Percentiles rank a stretch among this genome's conserved stretches.
These are phyloP conservation scores for Eucalyptus fibrosa DNA, from an alignment of 345 rosid genomes.

Conservation along the genomic window DNA sequence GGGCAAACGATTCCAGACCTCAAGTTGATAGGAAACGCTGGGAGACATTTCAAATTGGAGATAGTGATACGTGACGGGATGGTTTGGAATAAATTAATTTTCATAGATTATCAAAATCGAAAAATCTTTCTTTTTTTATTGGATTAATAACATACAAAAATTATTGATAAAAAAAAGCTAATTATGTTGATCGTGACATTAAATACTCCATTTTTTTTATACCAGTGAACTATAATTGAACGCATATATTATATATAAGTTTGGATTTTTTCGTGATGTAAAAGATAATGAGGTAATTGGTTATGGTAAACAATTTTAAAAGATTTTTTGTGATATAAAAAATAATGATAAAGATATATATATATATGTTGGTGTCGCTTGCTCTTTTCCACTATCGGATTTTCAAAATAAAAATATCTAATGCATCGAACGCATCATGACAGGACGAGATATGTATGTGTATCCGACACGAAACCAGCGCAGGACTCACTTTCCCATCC, in stretches of 20 bases:
- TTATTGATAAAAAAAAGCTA: too few species aligned
- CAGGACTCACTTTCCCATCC: neutral
- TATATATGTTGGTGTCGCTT: too few species aligned
- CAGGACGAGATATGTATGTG: neutral
- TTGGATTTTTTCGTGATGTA: too few species aligned
- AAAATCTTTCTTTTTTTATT: neutral
- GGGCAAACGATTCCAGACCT: neutral
- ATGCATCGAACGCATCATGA: neutral
- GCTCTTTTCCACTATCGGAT: neutral
- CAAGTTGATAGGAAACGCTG: neutral
- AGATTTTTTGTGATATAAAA: too few species aligned
- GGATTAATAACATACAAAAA: neutral
- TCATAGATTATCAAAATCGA: neutral
- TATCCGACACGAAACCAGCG: neutral
- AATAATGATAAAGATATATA: too few species aligned
- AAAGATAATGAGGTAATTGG: too few species aligned
- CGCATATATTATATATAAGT: too few species aligned
- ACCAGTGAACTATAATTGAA: too few species aligned
- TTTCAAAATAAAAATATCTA: neutral
- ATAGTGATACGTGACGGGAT: neutral
- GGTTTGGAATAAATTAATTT: neutral
- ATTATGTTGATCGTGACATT: too few species aligned
- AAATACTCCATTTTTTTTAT: too few species aligned
- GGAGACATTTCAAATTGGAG: neutral
- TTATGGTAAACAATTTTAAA: too few species aligned